Base-by-base conservation (phyloP, 2,329 filamentous ascomycete genomes). In the Scedosporium aurantiacum region DNA sequence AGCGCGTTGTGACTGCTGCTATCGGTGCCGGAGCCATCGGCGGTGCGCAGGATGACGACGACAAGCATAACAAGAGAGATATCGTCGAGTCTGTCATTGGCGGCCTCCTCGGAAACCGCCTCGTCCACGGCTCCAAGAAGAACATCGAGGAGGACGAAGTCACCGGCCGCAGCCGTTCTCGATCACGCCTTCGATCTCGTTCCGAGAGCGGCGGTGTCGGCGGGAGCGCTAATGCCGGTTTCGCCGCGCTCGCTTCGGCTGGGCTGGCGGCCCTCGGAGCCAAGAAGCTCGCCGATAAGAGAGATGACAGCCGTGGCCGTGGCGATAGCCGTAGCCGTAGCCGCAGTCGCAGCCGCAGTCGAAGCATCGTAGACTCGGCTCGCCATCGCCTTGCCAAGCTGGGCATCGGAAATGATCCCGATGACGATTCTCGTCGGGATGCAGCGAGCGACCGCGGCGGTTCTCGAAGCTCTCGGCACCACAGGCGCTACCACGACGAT, bases 1-100 rank as follows among this genome's bases (percentile, higher is more conserved):
- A 91, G 78, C 90, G 93, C 60, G 84, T 97, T 63, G 82, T 96
- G 57, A 97, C 93, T 23, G 92, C 91, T 57, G 93, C 93, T 27
- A 82, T 84, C 27, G 88, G 90, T 74, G 91, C 93, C 63, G 93
- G 90, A 66, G 89, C 91, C 62, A 88, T 96, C 64, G 91, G 97
- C 72, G 85, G 86, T 7, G 87, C 86, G 25, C 82, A 91, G 50
- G 82, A 91, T 68, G 81, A 91, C 68, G 81, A 86, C 5, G 79
- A 81, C 18, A 84, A 87, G 67, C 86, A 90, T 71, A 87, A 91
- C 75, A 96, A 91, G 75, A 84, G 90, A 57, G 89, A 94, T 68
- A 81, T 96, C 61, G 80, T 91, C 47, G 90, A 96, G 72, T 90
- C 92, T 43, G 91, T 95, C 61, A 83, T 97, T 63, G 92, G 91